Conservation (phyloP, 2,329 filamentous ascomycete species). For the Trichoderma citrinoviride region DNA sequence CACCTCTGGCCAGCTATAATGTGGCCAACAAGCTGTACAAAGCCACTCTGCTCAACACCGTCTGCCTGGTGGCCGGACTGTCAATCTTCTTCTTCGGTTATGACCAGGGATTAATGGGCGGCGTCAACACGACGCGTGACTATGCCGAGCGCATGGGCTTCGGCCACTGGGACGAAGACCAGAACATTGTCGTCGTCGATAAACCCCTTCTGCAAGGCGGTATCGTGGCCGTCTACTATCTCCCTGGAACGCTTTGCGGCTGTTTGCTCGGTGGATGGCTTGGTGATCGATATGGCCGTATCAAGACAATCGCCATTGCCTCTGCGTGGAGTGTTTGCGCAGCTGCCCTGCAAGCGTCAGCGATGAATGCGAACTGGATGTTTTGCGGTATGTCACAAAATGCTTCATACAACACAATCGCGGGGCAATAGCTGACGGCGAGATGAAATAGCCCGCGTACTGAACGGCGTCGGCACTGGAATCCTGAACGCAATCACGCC, state of each 20-base stretch:
- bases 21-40: slow-evolving; percentile 56
- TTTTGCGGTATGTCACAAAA: slow-evolving; percentile 51
- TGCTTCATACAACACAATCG: too few relatives aligned
- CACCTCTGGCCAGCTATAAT: slow-evolving; percentile 23
- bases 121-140: slow-evolving; percentile 63
- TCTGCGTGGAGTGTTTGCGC: slow-evolving; percentile 58
- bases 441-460: slow-evolving; percentile 26
- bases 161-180: slow-evolving; percentile 54
- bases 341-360: slow-evolving; percentile 62
- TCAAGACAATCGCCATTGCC: slow-evolving; percentile 61
- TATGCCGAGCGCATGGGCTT: slow-evolving; percentile 65
- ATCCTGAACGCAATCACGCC: slow-evolving; percentile 69
- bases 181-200: slow-evolving; percentile 54
- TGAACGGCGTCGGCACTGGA: slow-evolving; percentile 65
- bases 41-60: slow-evolving; percentile 53
- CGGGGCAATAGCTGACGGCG: neutral
- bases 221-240: slow-evolving; percentile 43
- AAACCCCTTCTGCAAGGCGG: slow-evolving; percentile 41
- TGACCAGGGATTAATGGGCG: slow-evolving; percentile 58
- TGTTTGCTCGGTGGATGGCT: slow-evolving; percentile 61
- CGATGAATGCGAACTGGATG: slow-evolving; percentile 68
- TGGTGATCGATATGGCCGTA: slow-evolving; percentile 61
- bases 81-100: slow-evolving; percentile 69
- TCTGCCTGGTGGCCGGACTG: slow-evolving; percentile 62
- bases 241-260: slow-evolving; percentile 57